Evolutionary conservation across 2,329 filamentous ascomycete species (phyloP), one percentile per base, ranked within the genome.

Genomic region (Fusarium brachygibbosum): DNA sequence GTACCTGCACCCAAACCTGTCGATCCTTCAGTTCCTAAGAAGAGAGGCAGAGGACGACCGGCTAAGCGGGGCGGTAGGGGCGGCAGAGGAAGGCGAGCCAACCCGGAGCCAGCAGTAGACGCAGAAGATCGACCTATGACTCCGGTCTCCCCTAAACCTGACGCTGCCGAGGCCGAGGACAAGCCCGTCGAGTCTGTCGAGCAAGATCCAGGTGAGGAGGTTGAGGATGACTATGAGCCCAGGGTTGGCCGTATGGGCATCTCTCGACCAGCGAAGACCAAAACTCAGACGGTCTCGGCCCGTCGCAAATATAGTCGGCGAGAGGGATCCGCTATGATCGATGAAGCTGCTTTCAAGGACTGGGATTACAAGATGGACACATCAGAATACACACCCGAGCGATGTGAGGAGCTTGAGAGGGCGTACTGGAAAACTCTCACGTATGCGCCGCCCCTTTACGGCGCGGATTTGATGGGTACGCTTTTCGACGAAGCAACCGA

Each of bases 351-450:
- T 1, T 99, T 98, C 82, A 91, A 92, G 74, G 88, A 91, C 70
- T 99, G 97, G 77, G 92, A 98, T 77, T 98, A 98, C 78, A 90
- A 88, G 49, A 91, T 98, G 80, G 90, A 95, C 70, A 87, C 93
- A 32, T 92, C 94, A 8, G 93, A 98, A 55, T 99, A 92, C 77
- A 97, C 94, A 0, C 87, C 91, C 0, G 95, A 98, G 78, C 88
- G 97, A 63, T 98, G 96, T 77, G 93, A 97, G 72, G 96, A 99
- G 77, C 86, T 99, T 8, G 96, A 99, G 80, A 91, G 93, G 54
- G 91, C 91, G 42, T 99, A 99, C 81, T 99, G 96, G 96, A 98
- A 97, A 81, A 97, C 93, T 1, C 85, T 99, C 66, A 98, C 94
- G 23, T 99, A 97, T 80, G 97, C 95, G 46, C 91, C 93, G 58